Evolutionary conservation across 139 green algal species (phyloP), one percentile per base, ranked within the genome.

Genomic region (Choricystis sp.): DNA sequence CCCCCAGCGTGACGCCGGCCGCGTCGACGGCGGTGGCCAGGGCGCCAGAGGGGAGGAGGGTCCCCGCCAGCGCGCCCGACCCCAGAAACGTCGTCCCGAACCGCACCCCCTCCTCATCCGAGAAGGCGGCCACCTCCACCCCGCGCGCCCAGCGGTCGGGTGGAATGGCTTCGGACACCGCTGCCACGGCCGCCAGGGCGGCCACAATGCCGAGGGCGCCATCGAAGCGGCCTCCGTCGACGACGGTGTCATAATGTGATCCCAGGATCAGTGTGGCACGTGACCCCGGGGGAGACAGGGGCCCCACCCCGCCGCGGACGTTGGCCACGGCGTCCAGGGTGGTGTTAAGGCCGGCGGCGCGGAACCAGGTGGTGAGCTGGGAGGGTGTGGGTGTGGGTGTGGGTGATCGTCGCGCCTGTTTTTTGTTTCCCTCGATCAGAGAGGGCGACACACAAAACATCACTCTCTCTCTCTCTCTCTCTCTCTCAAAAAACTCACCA

Each of bases 61-160:
- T 83, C 28, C 86, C 87, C 49, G 67, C 64, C 55, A 94, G 31
- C 2, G 84, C 87, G 1, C 80, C 65, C 74, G 79, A 89, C 60
- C 90, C 90, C 31, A 97, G 74, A 67, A 95, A 96, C 0, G 90
- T 97, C 55, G 81, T 92, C 60, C 84, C 72, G 66, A 96, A 96
- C 31, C 90, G 72, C 22, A 96, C 67, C 19, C 90, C 90, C 69
- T 97, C 90, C 69, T 97, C 90, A 62, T 97, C 90, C 26, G 68
- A 75, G 66, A 96, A 97, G 1, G 74, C 90, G 3, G 96, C 74
- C n/a, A 96, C 60, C 40, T 78, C 72, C 31, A 83, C 52, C 20
- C 73, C 73, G 20, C 16, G 60, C 62, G 49, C n/a, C n/a, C 25
- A n/a, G 24, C 30, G 31, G 61, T 29, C 5, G n/a, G 23, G 29